phyloP scores from a whole-genome alignment of 495 filamentous ascomycete genomes.

The Pyrenula aspistea region DNA sequence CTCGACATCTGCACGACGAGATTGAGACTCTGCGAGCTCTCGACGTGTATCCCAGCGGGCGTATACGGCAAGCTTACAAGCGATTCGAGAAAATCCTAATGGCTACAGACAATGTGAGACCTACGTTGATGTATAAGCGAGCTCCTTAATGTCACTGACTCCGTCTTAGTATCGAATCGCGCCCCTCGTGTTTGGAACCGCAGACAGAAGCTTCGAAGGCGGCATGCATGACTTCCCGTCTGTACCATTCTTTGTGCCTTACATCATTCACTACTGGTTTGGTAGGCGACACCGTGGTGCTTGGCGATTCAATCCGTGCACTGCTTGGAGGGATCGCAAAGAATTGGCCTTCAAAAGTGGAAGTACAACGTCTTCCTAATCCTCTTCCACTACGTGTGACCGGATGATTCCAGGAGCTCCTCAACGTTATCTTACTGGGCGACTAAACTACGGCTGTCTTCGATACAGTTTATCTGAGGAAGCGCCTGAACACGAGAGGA shows the following conservation, averaged over 20 bases:
- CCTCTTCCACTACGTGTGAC: no score
- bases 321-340: constrained; percentile 13
- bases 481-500: no score
- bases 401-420: no score
- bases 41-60: constrained; percentile 13
- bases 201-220: constrained; percentile 17
- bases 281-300: constrained; percentile 14
- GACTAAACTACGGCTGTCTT: no score
- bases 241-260: constrained; percentile 18
- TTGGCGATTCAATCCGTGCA: constrained; percentile 18
- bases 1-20: constrained; percentile 29
- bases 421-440: no score
- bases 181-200: constrained; percentile 16
- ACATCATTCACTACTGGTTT: constrained; percentile 15
- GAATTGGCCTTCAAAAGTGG: constrained; percentile 4
- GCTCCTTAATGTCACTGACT: constrained; percentile 5
- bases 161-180: constrained; percentile 13
- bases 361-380: background rate
- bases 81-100: background rate
- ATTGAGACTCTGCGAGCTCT: constrained; percentile 10
- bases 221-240: constrained; percentile 15
- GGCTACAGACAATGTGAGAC: background rate
- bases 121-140: background rate
- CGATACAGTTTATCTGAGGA: no score
- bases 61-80: constrained; percentile 11